Evolutionary conservation across 2,329 filamentous ascomycete species (phyloP).

Genomic region (Fusarium sp.): DNA sequence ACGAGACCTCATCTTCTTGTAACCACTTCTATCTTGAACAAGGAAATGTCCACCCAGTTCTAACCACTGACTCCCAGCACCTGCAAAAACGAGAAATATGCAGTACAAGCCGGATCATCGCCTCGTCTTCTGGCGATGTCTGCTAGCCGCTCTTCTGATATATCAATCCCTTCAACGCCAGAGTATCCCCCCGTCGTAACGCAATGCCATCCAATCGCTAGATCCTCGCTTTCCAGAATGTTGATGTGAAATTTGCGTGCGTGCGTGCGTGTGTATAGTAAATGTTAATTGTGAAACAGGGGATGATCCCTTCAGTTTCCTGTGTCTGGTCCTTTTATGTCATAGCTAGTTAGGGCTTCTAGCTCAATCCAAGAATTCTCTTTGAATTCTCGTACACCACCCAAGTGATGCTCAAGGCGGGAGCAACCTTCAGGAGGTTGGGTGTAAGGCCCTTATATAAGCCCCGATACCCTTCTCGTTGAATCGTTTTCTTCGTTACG

Average conservation of each 20-base stretch:
- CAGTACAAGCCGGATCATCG: conserved; percentile 6
- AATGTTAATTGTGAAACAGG: conserved; percentile 17
- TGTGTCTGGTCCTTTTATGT: conserved; percentile 3
- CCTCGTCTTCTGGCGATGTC: not conserved
- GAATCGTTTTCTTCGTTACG: conserved; percentile 83
- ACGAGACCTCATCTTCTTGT: conserved; percentile 21
- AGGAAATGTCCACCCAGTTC: conserved; percentile 35
- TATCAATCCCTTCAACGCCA: conserved; percentile 40
- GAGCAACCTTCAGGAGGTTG: conserved; percentile 95
- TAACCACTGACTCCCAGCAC: conserved; percentile 39
- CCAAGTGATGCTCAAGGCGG: conserved; percentile 94
- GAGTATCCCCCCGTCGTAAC: conserved; percentile 31
- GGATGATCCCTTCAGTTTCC: not conserved
- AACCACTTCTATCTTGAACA: conserved; percentile 36
- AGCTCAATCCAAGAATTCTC: conserved; percentile 67
- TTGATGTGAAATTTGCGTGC: conserved; percentile 31
- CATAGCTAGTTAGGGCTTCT: not conserved
- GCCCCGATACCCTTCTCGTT: conserved; percentile 83
- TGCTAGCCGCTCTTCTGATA: conserved; percentile 24
- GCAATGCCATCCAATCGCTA: conserved; percentile 42
- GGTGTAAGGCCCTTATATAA: conserved; percentile 96
- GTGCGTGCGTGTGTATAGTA: conserved; percentile 23
- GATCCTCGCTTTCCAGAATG: conserved; percentile 41
- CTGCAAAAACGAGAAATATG: conserved; percentile 30
- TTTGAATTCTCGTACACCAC: conserved; percentile 94